Evolutionary conservation across 495 filamentous ascomycete genomes (phyloP).

Genomic region (Beverwykella pulmonaria): DNA sequence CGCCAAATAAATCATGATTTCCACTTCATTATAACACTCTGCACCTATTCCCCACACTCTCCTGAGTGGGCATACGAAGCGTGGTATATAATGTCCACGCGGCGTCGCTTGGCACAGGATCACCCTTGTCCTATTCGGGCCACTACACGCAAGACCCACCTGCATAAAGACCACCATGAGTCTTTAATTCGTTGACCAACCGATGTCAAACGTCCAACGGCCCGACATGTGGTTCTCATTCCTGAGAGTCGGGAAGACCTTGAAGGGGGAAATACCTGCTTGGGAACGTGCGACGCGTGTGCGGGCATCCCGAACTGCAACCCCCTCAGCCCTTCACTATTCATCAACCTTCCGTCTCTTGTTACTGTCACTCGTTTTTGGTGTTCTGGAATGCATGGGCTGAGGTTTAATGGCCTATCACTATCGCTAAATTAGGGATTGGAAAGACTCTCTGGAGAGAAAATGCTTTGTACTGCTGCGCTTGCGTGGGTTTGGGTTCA

Average conservation of each 20-base stretch:
- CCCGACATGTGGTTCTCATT: not conserved
- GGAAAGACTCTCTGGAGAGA: not conserved
- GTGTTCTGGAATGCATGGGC: too few species aligned
- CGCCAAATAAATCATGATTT: too few species aligned
- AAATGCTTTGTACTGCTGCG: not conserved
- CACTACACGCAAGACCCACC: not conserved
- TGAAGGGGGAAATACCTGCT: not conserved
- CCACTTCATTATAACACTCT: too few species aligned
- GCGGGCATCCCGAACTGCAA: not conserved
- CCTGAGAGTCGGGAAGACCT: not conserved
- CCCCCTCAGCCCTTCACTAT: too few species aligned
- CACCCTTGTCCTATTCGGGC: not conserved
- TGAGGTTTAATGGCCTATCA: too few species aligned
- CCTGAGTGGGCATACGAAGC: not conserved
- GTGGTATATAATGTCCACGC: not conserved
- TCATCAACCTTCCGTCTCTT: too few species aligned
- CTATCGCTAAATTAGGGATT: not conserved
- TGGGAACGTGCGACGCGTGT: not conserved
- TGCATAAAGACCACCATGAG: too few species aligned
- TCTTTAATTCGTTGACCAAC: too few species aligned
- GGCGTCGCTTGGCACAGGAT: constrained; percentile 1
- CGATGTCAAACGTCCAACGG: too few species aligned
- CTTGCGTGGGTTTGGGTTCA: not conserved
- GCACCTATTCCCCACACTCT: too few species aligned
- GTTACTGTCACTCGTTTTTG: too few species aligned